Evolutionary conservation across 1,139 yeast species (phyloP), one percentile per base, ranked within the genome.

Genomic region (Lodderomyces pseudojiufengensis): DNA sequence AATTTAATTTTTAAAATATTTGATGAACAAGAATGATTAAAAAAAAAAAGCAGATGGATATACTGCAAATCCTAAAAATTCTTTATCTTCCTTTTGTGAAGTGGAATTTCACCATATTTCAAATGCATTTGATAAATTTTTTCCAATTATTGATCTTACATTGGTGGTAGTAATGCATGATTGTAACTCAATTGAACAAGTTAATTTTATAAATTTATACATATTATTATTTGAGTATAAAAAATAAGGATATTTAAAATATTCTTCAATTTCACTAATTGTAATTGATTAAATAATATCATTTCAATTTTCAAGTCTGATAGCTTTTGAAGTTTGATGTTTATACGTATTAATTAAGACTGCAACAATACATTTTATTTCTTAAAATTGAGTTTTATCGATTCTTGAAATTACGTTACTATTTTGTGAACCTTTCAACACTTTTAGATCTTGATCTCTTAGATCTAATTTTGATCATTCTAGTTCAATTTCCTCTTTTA

Each of bases 101-200:
- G 55, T 50, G 3, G 57, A 47, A 3, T 55, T 49, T 31, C 82
- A 78, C 86, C 88, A 80, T 13, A 80, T 77, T 0, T 88, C 88
- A 57, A 82, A 82, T 0, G 88, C 82, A 51, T 82, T 82, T 11
- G 84, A 82, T 25, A 80, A 71, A 43, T 80, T 84, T 27, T 72
- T 63, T 2, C 88, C 88, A 32, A 79, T 62, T 4, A 77, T 66
- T 7, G 61, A 56, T 32, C 86, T 61, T 15, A 81, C 57, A 3
- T 47, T 45, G 3, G 54, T 52, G 1, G 73, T 56, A 2, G 71
- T 63, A 11, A 80, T 57, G n/a, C 55, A 50, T 2, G 55, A 52
- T 32, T 61, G 67, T 23, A 76, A 51, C 14, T 49, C 48, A 0
- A 47, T 46, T 0, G 77, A 73, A n/a, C 73, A 54, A 7, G 70